Percentiles rank a stretch among this genome's conserved stretches.
Evolutionary conservation across 257 asterid species (phyloP).

Genomic region (Rhazya stricta): DNA sequence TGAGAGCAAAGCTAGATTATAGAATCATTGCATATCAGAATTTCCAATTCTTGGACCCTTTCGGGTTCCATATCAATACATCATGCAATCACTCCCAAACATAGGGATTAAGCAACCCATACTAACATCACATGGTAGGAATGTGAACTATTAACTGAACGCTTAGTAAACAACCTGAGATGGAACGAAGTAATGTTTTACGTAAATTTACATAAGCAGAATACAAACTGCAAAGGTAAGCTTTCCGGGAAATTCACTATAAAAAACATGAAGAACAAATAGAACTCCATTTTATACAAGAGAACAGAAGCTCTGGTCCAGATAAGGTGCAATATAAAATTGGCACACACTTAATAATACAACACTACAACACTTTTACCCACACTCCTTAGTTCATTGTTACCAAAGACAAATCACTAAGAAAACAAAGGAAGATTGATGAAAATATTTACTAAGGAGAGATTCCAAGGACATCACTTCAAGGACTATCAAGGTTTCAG

Average conservation of each 20-base stretch:
- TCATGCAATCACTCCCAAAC: not conserved
- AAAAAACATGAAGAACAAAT: not conserved
- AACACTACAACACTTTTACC: not conserved
- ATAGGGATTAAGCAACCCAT: not conserved
- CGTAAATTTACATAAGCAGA: not conserved
- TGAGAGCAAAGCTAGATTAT: too few relatives aligned
- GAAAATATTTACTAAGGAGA: not conserved
- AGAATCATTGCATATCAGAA: too few relatives aligned
- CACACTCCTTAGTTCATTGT: not conserved
- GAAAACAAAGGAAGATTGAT: not conserved
- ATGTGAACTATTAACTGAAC: too few relatives aligned
- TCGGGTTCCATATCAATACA: too few relatives aligned
- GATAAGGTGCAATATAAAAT: not conserved
- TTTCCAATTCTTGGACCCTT: too few relatives aligned
- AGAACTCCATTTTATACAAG: not conserved
- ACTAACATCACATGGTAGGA: not conserved
- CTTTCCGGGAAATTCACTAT: not conserved
- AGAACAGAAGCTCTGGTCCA: not conserved
- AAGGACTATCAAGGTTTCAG: not conserved
- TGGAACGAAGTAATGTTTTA: not conserved
- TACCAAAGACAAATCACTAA: not conserved
- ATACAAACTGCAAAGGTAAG: not conserved
- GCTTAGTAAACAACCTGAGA: not conserved
- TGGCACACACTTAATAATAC: not conserved
- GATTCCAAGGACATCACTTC: not conserved